Evolutionary conservation across 108 stramenopile genomes (phyloP), one percentile per base, ranked within the genome.

Genomic region (Nitzschia sp.): DNA sequence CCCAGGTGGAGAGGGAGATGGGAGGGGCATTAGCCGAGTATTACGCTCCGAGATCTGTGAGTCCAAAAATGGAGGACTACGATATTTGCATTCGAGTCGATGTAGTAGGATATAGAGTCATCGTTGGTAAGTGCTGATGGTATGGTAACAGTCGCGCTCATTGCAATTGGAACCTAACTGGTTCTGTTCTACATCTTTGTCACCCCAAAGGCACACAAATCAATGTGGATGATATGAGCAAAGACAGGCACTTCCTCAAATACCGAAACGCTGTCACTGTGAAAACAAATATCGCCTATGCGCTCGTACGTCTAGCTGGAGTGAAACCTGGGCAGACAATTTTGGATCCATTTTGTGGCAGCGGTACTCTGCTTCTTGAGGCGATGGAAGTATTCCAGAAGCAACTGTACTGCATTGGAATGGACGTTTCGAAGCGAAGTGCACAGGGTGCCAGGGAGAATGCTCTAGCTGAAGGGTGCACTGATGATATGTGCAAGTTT

Each of bases 281-380:
- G 67, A 88, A 88, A 68, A 81, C 82, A 7, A 88, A 88, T 51
- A 68, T 88, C 26, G 86, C 86, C 41, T 88, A 88, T 60, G 80
- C 73, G 21, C 77, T 88, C 82, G 57, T 88, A 0, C 84, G 84
- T 0, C 71, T 79, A 29, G 86, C 80, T 7, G 81, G 81, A 54
- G 69, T 85, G 0, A 17, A 73, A 29, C 55, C 52, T 19, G 84
- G 84, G 10, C 52, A 81, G 57, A 59, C 70, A 37, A 73, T 85
- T 5, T 67, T 76, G 11, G 84, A 85, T 41, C 81, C 84, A 25
- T 85, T 85, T 53, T 82, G 81, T 34, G 84, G 84, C 2, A 71
- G 72, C 39, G 84, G 84, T 42, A 85, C 84, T 3, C 73, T 85
- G 17, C 51, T 85, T 25, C 51, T 85, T 38, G 84, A 85, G 59